Percentiles rank a stretch among this genome's conserved stretches.
phyloP scores from a whole-genome alignment of 306 rosid species.

The Vicia faba region DNA sequence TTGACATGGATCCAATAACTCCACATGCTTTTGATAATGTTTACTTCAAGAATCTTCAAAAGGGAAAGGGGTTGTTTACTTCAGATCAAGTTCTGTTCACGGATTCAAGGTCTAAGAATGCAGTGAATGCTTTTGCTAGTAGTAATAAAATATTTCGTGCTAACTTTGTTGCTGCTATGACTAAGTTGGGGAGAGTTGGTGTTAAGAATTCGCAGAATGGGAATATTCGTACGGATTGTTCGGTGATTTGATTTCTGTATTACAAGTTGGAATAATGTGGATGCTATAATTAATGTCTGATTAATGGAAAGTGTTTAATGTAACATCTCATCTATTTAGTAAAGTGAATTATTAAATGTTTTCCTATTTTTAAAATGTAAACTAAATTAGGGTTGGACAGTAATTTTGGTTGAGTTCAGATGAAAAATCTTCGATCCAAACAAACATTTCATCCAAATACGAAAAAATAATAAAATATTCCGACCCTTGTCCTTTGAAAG shows the following conservation, averaged over 20 bases:
- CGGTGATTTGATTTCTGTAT: constrained; percentile 44
- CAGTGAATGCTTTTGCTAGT: constrained; percentile 57
- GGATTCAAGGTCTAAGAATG: constrained; percentile 53
- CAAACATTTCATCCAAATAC: no score
- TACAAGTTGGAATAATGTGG: not conserved
- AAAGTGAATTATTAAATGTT: no score
- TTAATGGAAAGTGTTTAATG: constrained; percentile 25
- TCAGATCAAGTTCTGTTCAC: constrained; percentile 70
- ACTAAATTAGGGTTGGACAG: no score
- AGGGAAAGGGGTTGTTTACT: constrained; percentile 62
- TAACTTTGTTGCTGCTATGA: constrained; percentile 64
- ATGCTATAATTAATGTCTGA: not conserved
- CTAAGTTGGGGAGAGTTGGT: constrained; percentile 79
- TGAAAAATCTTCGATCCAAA: no score
- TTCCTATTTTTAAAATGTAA: no score
- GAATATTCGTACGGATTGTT: constrained; percentile 65
- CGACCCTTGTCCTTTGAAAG: no score
- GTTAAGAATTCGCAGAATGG: constrained; percentile 60
- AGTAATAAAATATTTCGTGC: constrained; percentile 42
- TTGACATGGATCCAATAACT: constrained; percentile 79
- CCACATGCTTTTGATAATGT: constrained; percentile 61
- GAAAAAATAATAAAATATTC: no score
- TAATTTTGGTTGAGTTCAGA: no score
- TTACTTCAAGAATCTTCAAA: constrained; percentile 65
- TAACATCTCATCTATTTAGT: not conserved